Evolutionary conservation across 164 flowering plant species (phyloP).

Genomic region (Piper betle): DNA sequence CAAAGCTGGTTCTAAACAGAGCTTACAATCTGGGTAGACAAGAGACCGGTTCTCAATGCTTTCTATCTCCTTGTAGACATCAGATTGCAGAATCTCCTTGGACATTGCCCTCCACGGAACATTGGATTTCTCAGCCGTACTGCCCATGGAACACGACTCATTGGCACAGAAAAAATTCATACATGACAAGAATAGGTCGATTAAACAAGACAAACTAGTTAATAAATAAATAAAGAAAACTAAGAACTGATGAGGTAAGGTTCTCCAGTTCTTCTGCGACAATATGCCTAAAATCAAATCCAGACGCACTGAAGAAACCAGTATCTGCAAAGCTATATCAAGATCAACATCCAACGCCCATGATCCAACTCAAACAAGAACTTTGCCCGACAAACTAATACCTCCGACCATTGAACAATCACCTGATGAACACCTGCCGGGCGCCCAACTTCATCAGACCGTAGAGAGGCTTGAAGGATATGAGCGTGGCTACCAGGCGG

Average conservation of each 20-base stretch:
- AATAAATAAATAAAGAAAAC: no score
- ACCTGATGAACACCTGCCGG: conserved; percentile 59
- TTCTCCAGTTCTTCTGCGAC: no score
- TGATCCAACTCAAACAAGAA: no score
- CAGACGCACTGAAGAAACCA: no score
- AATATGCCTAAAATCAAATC: no score
- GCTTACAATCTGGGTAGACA: conserved; percentile 54
- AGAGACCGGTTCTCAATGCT: conserved; percentile 33
- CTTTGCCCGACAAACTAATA: no score
- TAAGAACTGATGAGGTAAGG: no score
- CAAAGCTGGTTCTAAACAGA: neutral
- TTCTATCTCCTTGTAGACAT: conserved; percentile 54
- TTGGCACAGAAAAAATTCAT: neutral
- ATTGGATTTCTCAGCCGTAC: conserved; percentile 64
- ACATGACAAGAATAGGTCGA: neutral
- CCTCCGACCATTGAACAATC: no score
- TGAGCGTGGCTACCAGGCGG: conserved; percentile 42
- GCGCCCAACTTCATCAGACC: conserved; percentile 55
- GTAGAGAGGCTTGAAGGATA: conserved; percentile 48
- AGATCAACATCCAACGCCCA: no score
- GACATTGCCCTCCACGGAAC: conserved; percentile 69
- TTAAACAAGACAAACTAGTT: no score
- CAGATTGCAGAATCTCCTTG: conserved; percentile 46
- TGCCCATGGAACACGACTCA: conserved; percentile 13
- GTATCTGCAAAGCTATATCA: no score